A percentile compares a stretch with the other conserved stretches of the same genome.
These are phyloP conservation scores for Talaromyces sp. DNA, from an alignment of 2,329 filamentous ascomycete genomes.

Conservation along the genomic window DNA sequence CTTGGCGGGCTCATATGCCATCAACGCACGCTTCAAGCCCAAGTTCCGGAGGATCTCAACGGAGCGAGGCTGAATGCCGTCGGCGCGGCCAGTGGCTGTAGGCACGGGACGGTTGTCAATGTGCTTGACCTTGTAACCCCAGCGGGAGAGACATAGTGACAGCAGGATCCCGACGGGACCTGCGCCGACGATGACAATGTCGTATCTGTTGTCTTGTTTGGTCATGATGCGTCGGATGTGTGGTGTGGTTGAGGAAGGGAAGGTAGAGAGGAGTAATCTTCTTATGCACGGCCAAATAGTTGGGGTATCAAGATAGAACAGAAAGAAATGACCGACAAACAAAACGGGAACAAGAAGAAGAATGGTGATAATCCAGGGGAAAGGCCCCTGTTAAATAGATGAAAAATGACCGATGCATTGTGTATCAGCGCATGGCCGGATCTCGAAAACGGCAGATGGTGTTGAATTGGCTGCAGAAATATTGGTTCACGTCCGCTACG, in stretches of 20 bases:
- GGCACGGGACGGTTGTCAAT: constrained; percentile 87
- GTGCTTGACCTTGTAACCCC: constrained; percentile 94
- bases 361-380: background rate
- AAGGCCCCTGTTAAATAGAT: background rate
- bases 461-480: background rate
- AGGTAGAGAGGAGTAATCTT: background rate
- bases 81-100: constrained; percentile 79
- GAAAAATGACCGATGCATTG: background rate
- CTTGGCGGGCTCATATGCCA: constrained; percentile 81
- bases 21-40: constrained; percentile 81
- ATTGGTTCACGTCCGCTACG: background rate
- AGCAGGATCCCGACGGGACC: constrained; percentile 85
- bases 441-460: constrained; percentile 12
- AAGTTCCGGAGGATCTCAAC: constrained; percentile 84
- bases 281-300: background rate
- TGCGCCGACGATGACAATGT: constrained; percentile 79
- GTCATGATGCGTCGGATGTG: constrained; percentile 4
- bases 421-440: background rate
- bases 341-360: background rate
- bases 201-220: constrained; percentile 42
- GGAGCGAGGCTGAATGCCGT: constrained; percentile 87
- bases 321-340: background rate
- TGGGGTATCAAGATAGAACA: background rate
- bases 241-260: background rate
- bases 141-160: constrained; percentile 81